Base-by-base conservation (phyloP, 768 basidiomycete genomes). In the Phylloporus rhodoxanthus region DNA sequence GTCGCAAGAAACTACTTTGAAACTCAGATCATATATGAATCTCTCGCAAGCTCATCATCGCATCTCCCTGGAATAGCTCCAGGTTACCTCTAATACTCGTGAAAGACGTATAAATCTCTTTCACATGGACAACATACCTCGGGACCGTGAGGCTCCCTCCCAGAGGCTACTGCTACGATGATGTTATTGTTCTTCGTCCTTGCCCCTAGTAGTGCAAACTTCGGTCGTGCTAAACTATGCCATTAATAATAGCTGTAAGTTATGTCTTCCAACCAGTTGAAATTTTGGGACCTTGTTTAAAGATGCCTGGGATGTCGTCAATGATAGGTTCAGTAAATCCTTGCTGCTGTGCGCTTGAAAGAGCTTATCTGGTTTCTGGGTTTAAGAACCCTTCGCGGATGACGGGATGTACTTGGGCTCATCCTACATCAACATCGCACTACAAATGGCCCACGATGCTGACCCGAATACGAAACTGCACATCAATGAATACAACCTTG, bases 351-450 rank as follows among this genome's bases (percentile, higher is more conserved):
- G 25, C 10, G 14, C 44, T 29, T 52, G 19, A 45, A 8, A 13
- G 8, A 8, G 25, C 29, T 17, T 32, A 23, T 10, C 4, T 20
- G 29, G 21, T 34, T 26, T 36, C 38, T 10, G 30, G 8, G 17
- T 42, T 17, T 25, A 26, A 59, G 56, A 62, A 37, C 50, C 60
- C 26, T 34, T 62, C 68, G 78, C 81, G 55, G 81, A 82, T 28
- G 72, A 82, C 55, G 81, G 82, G 17, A 79, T 77, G 8, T 74
- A 73, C 2, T 69, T 75, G 21, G 74, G 75, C n/a, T 66, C 71
- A 5, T 58, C 63, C n/a, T 82, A 72, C 64, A 73, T 83, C 47
- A 58, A 68, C 9, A 69, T 73, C 36, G 81, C 81, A n/a, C 71
- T 83, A 41, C 56, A 66, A 19, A 50, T 57, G 2, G 69, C 68